Evolutionary conservation across 2,329 filamentous ascomycete genomes (phyloP), one percentile per base, ranked within the genome.

Genomic region (Cordyceps cicadae): DNA sequence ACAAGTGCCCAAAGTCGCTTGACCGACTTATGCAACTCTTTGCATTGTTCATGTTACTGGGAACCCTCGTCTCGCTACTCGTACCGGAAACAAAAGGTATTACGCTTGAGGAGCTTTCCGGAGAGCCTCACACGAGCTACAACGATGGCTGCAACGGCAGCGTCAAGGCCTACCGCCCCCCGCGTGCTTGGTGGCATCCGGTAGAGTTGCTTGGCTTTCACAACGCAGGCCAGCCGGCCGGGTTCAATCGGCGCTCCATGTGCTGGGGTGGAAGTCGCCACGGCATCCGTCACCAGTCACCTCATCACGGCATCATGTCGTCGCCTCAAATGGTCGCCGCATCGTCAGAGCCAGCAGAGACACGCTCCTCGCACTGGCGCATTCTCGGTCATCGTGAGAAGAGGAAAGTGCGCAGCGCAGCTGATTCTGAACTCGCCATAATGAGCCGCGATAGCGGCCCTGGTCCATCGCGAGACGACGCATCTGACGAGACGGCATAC

Each of bases 21-120:
- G 81, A 89, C 70, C 85, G 87, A 61, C 81, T 92, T 43, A 86
- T 93, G 77, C 81, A 90, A 70, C 87, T 92, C 43, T 92, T 90
- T 71, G 87, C 88, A 0, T 77, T 90, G 11, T 92, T 93, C 77
- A 92, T 92, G 89, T 78, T 92, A 6, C 80, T 82, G 56, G 90
- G 90, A 41, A 81, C 83, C 52, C 73, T 90, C 52, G 84, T 84
- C 3, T 86, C 86, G 1, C 75, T 92, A 3, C 74, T 93, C n/a
- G 85, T 92, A 24, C 88, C 88, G 0, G 89, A 92, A 74, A 92
- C 87, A 0, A 91, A 88, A 75, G 81, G 87, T 1, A 79, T 85
- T 70, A 90, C 88, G 0, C 76, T 94, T 48, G 90, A 91, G 69
- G 82, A 87, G 64, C 75, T 91, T 17, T 81, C 86, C 1, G 87